These are phyloP conservation scores for Logfia minima DNA, from an alignment of 129 eudicot species.

Conservation along the genomic window DNA sequence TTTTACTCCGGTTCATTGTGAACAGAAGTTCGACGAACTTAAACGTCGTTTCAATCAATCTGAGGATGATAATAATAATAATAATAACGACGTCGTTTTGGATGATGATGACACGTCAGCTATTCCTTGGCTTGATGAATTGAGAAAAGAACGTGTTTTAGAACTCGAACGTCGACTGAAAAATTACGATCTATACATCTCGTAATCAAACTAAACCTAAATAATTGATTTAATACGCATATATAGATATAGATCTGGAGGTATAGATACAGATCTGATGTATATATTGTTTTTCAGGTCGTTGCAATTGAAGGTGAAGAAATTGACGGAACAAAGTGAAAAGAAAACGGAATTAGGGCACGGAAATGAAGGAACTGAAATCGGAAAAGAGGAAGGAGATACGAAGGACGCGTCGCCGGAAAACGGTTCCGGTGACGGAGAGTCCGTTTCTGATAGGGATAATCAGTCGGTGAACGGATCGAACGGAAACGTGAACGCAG, in stretches of 20 bases:
- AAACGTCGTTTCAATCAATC: conserved; percentile 53
- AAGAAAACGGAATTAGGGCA: conserved; percentile 29
- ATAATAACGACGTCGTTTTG: not conserved
- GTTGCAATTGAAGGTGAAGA: conserved; percentile 76
- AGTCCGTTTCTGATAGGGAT: conserved; percentile 33
- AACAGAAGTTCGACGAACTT: conserved; percentile 53
- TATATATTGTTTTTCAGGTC: conserved; percentile 50
- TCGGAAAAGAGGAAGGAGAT: conserved; percentile 18
- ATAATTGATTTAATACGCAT: too few relatives aligned
- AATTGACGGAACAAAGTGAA: conserved; percentile 62
- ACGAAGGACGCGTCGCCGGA: too few relatives aligned
- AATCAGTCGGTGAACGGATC: conserved; percentile 73
- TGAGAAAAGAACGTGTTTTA: conserved; percentile 65
- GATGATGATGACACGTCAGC: not conserved
- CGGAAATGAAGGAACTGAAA: conserved; percentile 25
- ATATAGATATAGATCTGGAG: conserved; percentile 11
- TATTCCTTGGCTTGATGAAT: conserved; percentile 65
- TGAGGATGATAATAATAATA: conserved; percentile 8
- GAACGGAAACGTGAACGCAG: conserved; percentile 44
- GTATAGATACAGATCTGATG: not conserved
- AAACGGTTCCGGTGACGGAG: not conserved
- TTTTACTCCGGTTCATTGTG: conserved; percentile 54
- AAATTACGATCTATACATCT: conserved; percentile 79
- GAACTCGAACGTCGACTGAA: conserved; percentile 69
- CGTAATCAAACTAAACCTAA: conserved; percentile 41